Percentiles rank a stretch among this genome's conserved stretches.
Evolutionary conservation across 306 rosid genomes (phyloP).

Genomic region (Astragalus glycyphyllos): DNA sequence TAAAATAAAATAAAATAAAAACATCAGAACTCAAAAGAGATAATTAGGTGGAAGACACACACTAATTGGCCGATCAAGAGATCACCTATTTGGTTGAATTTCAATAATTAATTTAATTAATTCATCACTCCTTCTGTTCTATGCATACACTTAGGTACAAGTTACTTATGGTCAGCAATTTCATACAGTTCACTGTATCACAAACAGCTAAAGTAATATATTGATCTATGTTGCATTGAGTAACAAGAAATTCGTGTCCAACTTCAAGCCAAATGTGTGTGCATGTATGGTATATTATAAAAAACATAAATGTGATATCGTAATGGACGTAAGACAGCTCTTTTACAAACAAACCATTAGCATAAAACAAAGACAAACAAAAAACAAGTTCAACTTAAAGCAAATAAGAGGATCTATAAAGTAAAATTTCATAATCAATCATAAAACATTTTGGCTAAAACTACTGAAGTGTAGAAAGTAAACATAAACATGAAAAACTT

Average conservation of each 20-base stretch:
- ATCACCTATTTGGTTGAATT: conserved; percentile 30
- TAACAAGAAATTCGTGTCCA: conserved; percentile 3
- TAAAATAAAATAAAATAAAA: conserved; percentile 28
- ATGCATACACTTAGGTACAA: conserved; percentile 16
- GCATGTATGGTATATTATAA: not conserved
- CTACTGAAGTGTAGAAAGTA: not conserved
- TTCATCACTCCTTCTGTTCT: conserved; percentile 15
- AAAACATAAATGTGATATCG: not conserved
- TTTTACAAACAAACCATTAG: not conserved
- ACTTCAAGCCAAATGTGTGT: conserved; percentile 21
- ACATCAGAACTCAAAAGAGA: conserved; percentile 29
- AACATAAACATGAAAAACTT: conserved; percentile 38
- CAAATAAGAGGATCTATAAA: conserved; percentile 1
- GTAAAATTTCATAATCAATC: not conserved
- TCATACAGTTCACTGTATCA: conserved; percentile 19
- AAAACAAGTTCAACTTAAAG: conserved; percentile 6
- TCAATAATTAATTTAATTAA: not conserved
- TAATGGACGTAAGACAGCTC: conserved; percentile 1
- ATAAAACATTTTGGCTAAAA: not conserved
- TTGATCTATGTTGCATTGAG: conserved; percentile 23
- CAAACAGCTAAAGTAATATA: conserved; percentile 21
- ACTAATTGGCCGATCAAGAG: not conserved
- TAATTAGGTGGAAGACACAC: conserved; percentile 6
- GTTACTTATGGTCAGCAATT: conserved; percentile 24
- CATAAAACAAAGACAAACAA: conserved; percentile 9